Conservation (phyloP, 2,329 filamentous ascomycete species). For the Ophiocordyceps robertsii region DNA sequence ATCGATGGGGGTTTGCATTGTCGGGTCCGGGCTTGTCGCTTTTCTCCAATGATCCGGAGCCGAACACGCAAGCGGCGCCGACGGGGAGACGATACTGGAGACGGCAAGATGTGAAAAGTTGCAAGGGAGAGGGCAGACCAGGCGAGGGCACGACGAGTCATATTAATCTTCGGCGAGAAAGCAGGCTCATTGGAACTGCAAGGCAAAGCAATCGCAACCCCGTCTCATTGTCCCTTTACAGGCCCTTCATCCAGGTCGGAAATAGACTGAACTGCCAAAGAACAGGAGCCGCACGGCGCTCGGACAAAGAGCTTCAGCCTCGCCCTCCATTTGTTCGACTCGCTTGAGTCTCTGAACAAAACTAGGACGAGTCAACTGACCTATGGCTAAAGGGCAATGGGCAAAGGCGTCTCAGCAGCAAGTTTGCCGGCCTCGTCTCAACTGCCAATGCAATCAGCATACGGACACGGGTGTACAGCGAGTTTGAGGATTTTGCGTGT, state of each 20-base stretch:
- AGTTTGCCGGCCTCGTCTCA: background rate
- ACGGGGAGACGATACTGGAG: background rate
- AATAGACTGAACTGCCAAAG: constrained; percentile 1
- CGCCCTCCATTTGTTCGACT: background rate
- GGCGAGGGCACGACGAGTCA: background rate
- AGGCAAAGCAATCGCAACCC: background rate
- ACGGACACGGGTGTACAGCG: background rate
- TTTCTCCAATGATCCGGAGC: too few species aligned
- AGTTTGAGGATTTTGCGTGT: background rate
- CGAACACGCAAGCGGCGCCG: too few species aligned
- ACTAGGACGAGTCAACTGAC: background rate
- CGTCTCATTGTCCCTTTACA: constrained; percentile 1
- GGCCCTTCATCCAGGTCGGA: background rate
- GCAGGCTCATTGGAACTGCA: background rate
- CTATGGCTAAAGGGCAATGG: background rate
- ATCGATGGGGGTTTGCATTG: too few species aligned
- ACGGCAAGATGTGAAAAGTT: background rate
- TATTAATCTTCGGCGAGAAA: background rate
- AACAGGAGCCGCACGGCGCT: background rate
- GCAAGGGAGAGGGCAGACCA: background rate
- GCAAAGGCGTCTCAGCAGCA: background rate
- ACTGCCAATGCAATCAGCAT: background rate
- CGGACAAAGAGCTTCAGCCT: background rate
- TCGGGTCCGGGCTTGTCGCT: too few species aligned
- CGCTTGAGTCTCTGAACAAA: constrained; percentile 1